Evolutionary conservation across 805 yeast species (phyloP).

Genomic region (Zygotorulaspora florentina): DNA sequence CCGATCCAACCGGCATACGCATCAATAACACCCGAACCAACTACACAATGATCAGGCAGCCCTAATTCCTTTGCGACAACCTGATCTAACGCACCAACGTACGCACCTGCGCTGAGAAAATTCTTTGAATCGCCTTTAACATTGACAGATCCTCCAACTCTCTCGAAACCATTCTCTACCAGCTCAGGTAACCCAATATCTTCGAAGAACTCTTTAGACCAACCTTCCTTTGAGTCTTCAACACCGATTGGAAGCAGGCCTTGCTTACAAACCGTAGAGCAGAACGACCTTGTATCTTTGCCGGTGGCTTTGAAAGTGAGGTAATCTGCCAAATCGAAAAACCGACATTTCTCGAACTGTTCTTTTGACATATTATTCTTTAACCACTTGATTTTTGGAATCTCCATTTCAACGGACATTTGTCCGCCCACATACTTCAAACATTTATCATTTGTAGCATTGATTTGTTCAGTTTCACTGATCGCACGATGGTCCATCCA

Average conservation of each 20-base stretch:
- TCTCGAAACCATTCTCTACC: conserved; percentile 66
- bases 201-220: conserved; percentile 78
- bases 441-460: conserved; percentile 71
- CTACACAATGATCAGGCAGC: conserved; percentile 69
- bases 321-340: conserved; percentile 89
- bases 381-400: conserved; percentile 96
- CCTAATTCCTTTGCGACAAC: conserved; percentile 80
- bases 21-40: conserved; percentile 94
- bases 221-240: conserved; percentile 79
- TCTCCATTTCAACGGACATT: conserved; percentile 98
- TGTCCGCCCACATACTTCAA: conserved; percentile 93
- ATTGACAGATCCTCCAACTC: conserved; percentile 80
- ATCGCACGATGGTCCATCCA: conserved; percentile 99
- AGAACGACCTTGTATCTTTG: conserved; percentile 78
- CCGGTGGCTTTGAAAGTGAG: conserved; percentile 90
- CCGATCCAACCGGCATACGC: conserved; percentile 99
- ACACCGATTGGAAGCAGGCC: conserved; percentile 92
- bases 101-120: conserved; percentile 84
- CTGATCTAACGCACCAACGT: conserved; percentile 66
- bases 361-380: conserved; percentile 72
- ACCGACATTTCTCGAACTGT: conserved; percentile 58
- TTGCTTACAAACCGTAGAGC: conserved; percentile 93
- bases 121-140: conserved; percentile 50
- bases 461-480: conserved; percentile 73
- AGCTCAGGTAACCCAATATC: conserved; percentile 72